A percentile compares a stretch with the other conserved stretches of the same genome.
phyloP scores from a whole-genome alignment of 23 red algal genomes.

The Agarophyton chilense region DNA sequence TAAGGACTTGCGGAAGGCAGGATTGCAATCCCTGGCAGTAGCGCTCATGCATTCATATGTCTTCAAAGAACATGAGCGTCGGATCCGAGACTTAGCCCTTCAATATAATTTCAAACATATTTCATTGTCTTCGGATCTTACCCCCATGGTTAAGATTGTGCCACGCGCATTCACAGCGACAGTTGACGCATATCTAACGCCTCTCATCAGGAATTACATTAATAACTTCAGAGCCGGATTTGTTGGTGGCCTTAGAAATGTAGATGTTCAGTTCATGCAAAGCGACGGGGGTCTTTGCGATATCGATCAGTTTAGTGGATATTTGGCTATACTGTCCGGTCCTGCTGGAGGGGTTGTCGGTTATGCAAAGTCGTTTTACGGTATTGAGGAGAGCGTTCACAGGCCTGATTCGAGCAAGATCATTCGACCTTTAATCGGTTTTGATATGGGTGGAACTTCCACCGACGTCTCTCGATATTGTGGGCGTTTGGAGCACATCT shows the following conservation, averaged over 20 bases:
- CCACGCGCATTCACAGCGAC: constrained; percentile 83
- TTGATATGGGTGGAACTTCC: constrained; percentile 99
- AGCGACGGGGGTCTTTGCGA: constrained; percentile 92
- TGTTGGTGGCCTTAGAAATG: constrained; percentile 37
- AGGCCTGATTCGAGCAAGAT: background rate
- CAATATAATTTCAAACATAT: constrained; percentile 78
- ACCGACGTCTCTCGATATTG: constrained; percentile 98
- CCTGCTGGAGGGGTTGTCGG: constrained; percentile 98
- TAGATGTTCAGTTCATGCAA: constrained; percentile 98
- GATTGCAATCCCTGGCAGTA: constrained; percentile 81
- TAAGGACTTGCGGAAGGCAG: constrained; percentile 5
- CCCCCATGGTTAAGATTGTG: constrained; percentile 91
- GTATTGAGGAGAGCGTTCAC: constrained; percentile 4
- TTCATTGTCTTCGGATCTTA: constrained; percentile 74
- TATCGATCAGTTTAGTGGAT: constrained; percentile 83
- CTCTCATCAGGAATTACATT: constrained; percentile 80
- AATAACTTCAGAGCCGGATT: constrained; percentile 79
- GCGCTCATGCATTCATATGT: constrained; percentile 95
- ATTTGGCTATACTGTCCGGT: constrained; percentile 88
- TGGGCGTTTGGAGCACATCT: constrained; percentile 88
- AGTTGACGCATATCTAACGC: constrained; percentile 97
- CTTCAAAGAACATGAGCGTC: constrained; percentile 76
- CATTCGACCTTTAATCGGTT: constrained; percentile 81
- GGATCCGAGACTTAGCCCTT: constrained; percentile 49
- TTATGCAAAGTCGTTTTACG: constrained; percentile 64